These are phyloP conservation scores for Leishmania aethiopica DNA, from an alignment of 208 protist species.

Conservation along the genomic window DNA sequence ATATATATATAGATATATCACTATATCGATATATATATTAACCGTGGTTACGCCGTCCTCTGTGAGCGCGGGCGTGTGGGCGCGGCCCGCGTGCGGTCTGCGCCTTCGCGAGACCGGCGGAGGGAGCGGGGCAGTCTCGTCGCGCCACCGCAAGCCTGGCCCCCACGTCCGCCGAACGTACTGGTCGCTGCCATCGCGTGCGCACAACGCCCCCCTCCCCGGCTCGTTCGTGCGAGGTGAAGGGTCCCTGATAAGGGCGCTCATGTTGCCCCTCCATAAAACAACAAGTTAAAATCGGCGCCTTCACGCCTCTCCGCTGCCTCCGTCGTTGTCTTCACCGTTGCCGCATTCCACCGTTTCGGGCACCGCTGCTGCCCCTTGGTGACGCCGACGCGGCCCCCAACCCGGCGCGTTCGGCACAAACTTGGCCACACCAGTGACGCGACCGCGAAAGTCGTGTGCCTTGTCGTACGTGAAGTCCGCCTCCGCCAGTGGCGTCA, in stretches of 20 bases:
- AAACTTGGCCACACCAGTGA: slow-evolving; percentile 83
- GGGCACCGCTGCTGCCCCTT: slow-evolving; percentile 48
- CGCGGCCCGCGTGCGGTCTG: background rate
- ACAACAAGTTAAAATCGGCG: background rate
- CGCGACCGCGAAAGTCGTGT: slow-evolving; percentile 80
- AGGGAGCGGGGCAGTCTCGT: background rate
- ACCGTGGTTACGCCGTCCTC: background rate
- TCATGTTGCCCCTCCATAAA: background rate
- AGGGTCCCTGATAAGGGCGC: background rate
- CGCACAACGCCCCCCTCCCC: background rate
- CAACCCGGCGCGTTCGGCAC: slow-evolving; percentile 89
- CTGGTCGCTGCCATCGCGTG: background rate
- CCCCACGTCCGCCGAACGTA: background rate
- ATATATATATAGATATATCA: too few species aligned
- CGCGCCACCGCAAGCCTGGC: background rate
- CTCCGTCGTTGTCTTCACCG: background rate
- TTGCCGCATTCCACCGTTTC: slow-evolving; percentile 12
- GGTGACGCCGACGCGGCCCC: slow-evolving; percentile 86
- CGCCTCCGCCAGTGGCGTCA: slow-evolving; percentile 47
- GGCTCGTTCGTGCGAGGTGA: background rate
- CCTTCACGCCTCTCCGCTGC: background rate
- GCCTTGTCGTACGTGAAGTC: slow-evolving; percentile 82
- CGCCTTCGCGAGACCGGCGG: background rate
- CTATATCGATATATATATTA: background rate
- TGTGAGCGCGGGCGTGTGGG: too few species aligned